phyloP scores from a whole-genome alignment of 2,329 filamentous ascomycete genomes.

The Exophiala spinifera region DNA sequence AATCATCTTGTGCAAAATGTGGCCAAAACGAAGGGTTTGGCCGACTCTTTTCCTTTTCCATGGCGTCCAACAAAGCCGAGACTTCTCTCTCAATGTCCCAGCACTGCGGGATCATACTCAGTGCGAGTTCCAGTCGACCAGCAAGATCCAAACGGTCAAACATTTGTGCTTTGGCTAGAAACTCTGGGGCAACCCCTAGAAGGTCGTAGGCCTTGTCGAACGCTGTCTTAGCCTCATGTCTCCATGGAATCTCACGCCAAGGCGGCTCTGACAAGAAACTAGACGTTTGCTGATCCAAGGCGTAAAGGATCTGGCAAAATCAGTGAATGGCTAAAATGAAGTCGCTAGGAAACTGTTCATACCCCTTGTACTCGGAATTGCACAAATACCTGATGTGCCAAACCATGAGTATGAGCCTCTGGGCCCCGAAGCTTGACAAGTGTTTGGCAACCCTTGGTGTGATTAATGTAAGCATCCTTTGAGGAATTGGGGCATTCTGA shows the following conservation, averaged over 20 bases:
- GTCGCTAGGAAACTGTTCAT: conserved; percentile 10
- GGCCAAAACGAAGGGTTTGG: conserved; percentile 34
- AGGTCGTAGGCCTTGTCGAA: conserved; percentile 34
- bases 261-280: conserved; percentile 32
- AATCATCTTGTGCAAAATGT: conserved; percentile 22
- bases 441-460: conserved; percentile 34
- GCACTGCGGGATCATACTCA: conserved; percentile 28
- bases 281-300: conserved; percentile 27
- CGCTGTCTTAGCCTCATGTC: conserved; percentile 28
- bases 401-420: conserved; percentile 32
- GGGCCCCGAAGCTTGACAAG: conserved; percentile 36
- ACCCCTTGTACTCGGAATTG: conserved; percentile 32
- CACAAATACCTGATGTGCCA: conserved; percentile 36
- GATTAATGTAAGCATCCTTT: conserved; percentile 33
- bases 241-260: conserved; percentile 36
- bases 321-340: not conserved
- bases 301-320: conserved; percentile 33
- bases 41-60: conserved; percentile 27
- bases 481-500: conserved; percentile 36
- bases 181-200: conserved; percentile 29
- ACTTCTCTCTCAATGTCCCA: conserved; percentile 33
- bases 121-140: conserved; percentile 18
- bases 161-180: conserved; percentile 26
- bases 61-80: conserved; percentile 27
- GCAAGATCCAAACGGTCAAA: conserved; percentile 21